Evolutionary conservation across 2,329 filamentous ascomycete genomes (phyloP).

Genomic region (Epichloe bromicola): DNA sequence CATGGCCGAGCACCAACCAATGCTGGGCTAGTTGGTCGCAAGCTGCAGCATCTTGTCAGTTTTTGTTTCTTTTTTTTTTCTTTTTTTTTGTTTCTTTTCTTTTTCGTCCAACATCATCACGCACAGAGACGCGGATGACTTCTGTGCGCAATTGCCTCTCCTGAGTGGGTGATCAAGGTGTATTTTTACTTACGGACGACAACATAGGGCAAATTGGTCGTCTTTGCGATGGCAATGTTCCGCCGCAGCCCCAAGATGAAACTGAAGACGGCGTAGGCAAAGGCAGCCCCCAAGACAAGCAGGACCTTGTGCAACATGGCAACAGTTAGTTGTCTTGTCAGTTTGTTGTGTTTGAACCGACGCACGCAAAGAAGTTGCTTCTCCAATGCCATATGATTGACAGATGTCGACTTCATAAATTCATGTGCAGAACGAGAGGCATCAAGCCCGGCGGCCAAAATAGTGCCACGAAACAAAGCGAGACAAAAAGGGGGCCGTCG

Average conservation of each 20-base stretch:
- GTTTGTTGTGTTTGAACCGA: background rate
- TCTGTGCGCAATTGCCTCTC: too few relatives aligned
- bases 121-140: too few relatives aligned
- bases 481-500: background rate
- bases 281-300: constrained; percentile 19
- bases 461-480: background rate
- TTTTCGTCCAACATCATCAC: too few relatives aligned
- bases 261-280: constrained; percentile 21
- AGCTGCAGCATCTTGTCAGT: background rate
- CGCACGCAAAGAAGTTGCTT: too few relatives aligned
- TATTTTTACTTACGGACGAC: constrained; percentile 33
- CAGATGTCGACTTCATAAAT: background rate
- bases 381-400: background rate
- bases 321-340: background rate
- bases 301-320: constrained; percentile 21
- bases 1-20: constrained; percentile 27
- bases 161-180: background rate
- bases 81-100: too few relatives aligned
- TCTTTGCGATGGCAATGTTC: constrained; percentile 38
- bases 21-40: constrained; percentile 1
- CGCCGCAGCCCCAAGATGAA: constrained; percentile 21
- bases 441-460: background rate
- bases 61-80: too few relatives aligned
- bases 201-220: constrained; percentile 38
- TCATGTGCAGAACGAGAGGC: background rate